phyloP scores from a whole-genome alignment of 768 basidiomycete species.

The Lactarius hatsudake region DNA sequence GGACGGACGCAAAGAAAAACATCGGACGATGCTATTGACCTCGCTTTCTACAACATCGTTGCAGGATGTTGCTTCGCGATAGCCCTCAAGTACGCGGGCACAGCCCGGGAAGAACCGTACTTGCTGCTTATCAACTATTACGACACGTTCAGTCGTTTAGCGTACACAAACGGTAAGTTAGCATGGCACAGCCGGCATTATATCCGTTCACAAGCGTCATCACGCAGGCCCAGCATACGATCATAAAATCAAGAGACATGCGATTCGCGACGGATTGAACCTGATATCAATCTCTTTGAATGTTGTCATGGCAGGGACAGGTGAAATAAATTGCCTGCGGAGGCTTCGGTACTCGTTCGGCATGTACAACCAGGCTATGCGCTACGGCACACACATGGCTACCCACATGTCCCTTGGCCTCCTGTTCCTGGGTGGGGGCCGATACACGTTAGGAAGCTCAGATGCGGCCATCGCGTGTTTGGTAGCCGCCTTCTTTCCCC shows the following conservation, averaged over 20 bases:
- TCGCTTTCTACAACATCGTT: conserved; percentile 90
- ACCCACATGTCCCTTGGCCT: conserved; percentile 89
- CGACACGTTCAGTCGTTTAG: conserved; percentile 71
- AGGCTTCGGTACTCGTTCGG: conserved; percentile 88
- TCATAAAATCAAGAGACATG: conserved; percentile 82
- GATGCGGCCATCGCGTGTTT: conserved; percentile 89
- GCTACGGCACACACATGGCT: conserved; percentile 88
- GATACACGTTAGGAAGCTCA: conserved; percentile 88
- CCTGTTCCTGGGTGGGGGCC: conserved; percentile 89
- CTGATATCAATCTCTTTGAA: conserved; percentile 82
- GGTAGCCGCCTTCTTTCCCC: conserved; percentile 89
- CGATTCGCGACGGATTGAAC: conserved; percentile 84
- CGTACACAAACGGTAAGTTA: conserved; percentile 62
- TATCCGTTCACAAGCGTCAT: conserved; percentile 11
- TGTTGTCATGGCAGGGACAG: conserved; percentile 97
- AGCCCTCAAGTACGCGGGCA: conserved; percentile 91
- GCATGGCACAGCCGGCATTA: conserved; percentile 4
- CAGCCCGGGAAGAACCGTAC: conserved; percentile 88
- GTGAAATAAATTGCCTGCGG: conserved; percentile 86
- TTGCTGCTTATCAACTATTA: conserved; percentile 76
- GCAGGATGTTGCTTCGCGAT: conserved; percentile 91
- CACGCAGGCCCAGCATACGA: conserved; percentile 72
- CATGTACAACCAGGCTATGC: conserved; percentile 66
- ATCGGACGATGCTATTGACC: conserved; percentile 70
- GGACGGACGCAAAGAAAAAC: conserved; percentile 44